Base-by-base conservation (phyloP, 2,329 filamentous ascomycete species). In the Cladosporium austrohemisphaericum region DNA sequence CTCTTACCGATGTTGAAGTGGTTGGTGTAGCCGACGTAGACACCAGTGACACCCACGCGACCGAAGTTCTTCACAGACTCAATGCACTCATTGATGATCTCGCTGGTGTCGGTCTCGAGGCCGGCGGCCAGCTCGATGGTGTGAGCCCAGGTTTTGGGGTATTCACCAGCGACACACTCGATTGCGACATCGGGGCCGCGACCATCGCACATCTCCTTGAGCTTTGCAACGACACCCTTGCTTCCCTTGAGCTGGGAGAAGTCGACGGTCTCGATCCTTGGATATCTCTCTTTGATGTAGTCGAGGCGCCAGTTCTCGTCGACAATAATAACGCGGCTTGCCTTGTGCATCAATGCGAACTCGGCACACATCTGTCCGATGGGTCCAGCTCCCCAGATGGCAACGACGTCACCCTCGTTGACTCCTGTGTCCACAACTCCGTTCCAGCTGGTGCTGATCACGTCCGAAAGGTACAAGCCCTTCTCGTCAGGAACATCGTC, bases 331-430 rank as follows among this genome's bases (percentile, higher is more conserved):
- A 95, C 77, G 53, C 86, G 79, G 37, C 71, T 77, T 0, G 89
- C 89, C 7, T 87, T 87, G 49, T 89, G 81, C n/a, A 80, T 70
- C 49, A 88, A 74, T 0, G 84, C 71, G 65, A 82, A 84, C 32
- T 82, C 74, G 1, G 84, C 86, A 2, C 77, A 81, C 70, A 92
- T 94, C 46, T 88, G 87, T 0, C 90, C 89, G 44, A 95, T 87
- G 0, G 88, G 90, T 0, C 89, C 89, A 0, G 84, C 87, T n/a
- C 88, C 89, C 80, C 88, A 95, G 52, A 94, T 82, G 26, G 87
- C 88, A 1, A 95, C 88, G 2, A 83, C 74, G 58, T 94, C 88
- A 10, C 79, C 81, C 26, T 84, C 75, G 54, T 87, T 83, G n/a
- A 95, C 85, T 1, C 81, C 85, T 0, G 88, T 94, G 61, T 94